Conservation (phyloP, 352 stramenopile genomes). For the Globisporangium alternatum region DNA sequence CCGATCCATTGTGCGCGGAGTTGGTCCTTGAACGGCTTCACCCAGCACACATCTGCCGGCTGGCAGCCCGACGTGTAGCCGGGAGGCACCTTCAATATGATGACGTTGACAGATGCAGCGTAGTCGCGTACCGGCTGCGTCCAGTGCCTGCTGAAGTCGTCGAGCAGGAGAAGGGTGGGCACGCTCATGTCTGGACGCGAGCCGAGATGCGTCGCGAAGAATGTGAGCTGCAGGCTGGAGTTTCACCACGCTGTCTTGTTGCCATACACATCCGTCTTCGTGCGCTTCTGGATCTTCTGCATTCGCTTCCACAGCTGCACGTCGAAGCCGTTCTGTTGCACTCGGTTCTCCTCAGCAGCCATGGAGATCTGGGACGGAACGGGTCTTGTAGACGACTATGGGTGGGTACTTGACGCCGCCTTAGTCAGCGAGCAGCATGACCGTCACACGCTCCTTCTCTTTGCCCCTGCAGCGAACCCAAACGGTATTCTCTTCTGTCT, state of each 20-base stretch:
- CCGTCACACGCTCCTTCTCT: too few relatives aligned
- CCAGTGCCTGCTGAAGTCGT: too few relatives aligned
- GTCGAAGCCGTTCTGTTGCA: background rate
- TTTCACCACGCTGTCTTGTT: slow-evolving; percentile 2
- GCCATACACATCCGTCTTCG: background rate
- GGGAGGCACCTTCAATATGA: background rate
- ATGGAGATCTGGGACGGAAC: background rate
- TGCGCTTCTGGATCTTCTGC: background rate
- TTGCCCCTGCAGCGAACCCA: background rate
- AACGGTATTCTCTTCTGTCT: background rate
- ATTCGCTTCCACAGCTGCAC: slow-evolving; percentile 3
- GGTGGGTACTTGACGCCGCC: too few relatives aligned
- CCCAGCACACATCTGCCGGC: background rate
- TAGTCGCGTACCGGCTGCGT: too few relatives aligned
- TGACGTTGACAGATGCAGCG: background rate
- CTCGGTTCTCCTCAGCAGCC: background rate
- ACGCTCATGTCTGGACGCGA: too few relatives aligned
- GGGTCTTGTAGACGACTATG: too few relatives aligned
- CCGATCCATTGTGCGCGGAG: background rate
- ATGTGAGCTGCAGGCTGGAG: background rate
- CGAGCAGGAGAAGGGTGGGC: too few relatives aligned
- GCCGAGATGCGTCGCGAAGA: background rate
- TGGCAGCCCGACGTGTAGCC: background rate
- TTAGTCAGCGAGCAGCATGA: background rate
- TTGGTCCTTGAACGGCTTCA: background rate